Conservation (phyloP, 2,329 filamentous ascomycete species). For the Fusarium torulosum region DNA sequence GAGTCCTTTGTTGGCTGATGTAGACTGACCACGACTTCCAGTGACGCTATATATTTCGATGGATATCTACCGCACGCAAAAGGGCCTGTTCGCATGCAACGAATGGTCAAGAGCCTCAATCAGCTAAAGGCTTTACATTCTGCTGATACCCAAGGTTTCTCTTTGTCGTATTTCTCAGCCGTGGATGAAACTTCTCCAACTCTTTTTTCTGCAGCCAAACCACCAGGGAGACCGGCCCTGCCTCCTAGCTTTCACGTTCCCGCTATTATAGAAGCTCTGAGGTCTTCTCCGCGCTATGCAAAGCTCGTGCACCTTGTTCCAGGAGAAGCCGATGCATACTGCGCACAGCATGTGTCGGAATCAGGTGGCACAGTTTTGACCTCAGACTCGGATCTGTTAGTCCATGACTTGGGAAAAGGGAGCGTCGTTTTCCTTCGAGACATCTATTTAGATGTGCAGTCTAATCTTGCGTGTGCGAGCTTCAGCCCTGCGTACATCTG, state of each 20-base stretch:
- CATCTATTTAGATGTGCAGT: conserved; percentile 58
- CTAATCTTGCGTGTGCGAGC: conserved; percentile 42
- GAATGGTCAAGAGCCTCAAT: conserved; percentile 69
- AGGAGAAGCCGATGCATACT: conserved; percentile 87
- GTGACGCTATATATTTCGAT: conserved; percentile 83
- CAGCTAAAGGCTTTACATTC: conserved; percentile 64
- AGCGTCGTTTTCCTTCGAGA: conserved; percentile 77
- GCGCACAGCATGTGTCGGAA: conserved; percentile 72
- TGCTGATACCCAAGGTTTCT: conserved; percentile 48
- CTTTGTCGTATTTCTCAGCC: conserved; percentile 37
- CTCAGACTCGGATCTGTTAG: conserved; percentile 87
- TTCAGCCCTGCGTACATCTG: conserved; percentile 56
- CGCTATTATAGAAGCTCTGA: conserved; percentile 78
- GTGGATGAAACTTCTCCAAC: conserved; percentile 24
- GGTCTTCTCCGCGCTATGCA: conserved; percentile 59
- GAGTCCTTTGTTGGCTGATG: neutral
- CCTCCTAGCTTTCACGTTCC: conserved; percentile 81
- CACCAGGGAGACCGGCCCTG: conserved; percentile 53
- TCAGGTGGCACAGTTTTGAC: conserved; percentile 74
- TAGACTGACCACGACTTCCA: conserved; percentile 26
- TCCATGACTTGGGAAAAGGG: conserved; percentile 77
- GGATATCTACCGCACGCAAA: conserved; percentile 81
- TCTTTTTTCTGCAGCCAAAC: conserved; percentile 46
- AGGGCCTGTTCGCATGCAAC: conserved; percentile 68
- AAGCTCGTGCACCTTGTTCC: conserved; percentile 71